A percentile compares a stretch with the other conserved stretches of the same genome.
These are phyloP conservation scores for Dactylellina haptotyla DNA, from an alignment of 2,329 filamentous ascomycete species.

Conservation along the genomic window DNA sequence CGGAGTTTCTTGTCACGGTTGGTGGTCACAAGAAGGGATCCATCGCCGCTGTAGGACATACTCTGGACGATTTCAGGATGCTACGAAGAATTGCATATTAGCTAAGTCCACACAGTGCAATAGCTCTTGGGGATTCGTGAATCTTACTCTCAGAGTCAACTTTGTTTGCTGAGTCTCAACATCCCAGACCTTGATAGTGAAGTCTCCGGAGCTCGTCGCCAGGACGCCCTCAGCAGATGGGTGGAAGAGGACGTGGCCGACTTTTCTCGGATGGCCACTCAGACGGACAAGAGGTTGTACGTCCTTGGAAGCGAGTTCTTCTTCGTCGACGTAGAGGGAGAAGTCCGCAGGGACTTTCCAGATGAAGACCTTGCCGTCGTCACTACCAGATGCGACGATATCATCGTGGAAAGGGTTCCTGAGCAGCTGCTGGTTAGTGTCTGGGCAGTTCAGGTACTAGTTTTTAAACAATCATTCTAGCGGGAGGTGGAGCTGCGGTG, in stretches of 20 bases:
- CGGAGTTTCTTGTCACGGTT: conserved; percentile 98
- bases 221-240: conserved; percentile 94
- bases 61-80: conserved; percentile 94
- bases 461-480: background rate
- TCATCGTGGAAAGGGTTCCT: conserved; percentile 97
- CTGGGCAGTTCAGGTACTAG: too few species aligned
- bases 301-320: conserved; percentile 79
- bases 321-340: conserved; percentile 79
- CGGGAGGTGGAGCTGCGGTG: conserved; percentile 50
- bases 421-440: conserved; percentile 9
- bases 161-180: conserved; percentile 79
- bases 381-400: conserved; percentile 89
- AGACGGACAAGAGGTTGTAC: conserved; percentile 84
- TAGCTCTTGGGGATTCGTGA: background rate
- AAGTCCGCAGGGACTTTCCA: conserved; percentile 94
- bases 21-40: conserved; percentile 86
- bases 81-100: conserved; percentile 61
- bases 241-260: conserved; percentile 98
- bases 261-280: conserved; percentile 89
- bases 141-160: conserved; percentile 70
- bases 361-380: conserved; percentile 96
- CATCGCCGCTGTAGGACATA: conserved; percentile 92
- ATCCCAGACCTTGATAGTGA: conserved; percentile 96
- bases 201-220: conserved; percentile 93
- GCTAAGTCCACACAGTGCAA: background rate